A percentile compares a stretch with the other conserved stretches of the same genome.
phyloP scores from a whole-genome alignment of 768 basidiomycete genomes.

The Naganishia friedmannii region DNA sequence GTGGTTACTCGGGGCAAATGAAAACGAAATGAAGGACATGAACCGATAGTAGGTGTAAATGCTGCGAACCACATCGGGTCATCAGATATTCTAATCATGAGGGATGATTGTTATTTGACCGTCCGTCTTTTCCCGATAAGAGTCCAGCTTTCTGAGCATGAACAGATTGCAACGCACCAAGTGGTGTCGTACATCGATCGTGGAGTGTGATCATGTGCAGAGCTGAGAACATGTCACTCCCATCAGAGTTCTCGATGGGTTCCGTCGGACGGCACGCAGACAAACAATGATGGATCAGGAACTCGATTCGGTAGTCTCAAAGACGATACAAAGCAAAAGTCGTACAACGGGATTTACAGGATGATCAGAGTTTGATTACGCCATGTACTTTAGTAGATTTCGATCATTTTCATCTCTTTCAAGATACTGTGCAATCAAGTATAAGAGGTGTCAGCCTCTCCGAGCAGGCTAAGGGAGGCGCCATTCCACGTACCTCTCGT shows the following conservation, averaged over 20 bases:
- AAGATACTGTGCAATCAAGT: constrained; percentile 63
- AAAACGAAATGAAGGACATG: constrained; percentile 43
- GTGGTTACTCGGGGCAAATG: constrained; percentile 88
- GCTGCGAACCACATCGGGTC: not conserved
- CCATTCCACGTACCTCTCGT: constrained; percentile 52
- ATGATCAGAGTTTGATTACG: constrained; percentile 52
- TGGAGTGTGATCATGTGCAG: no score
- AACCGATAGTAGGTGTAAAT: not conserved
- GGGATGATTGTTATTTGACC: no score
- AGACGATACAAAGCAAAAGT: constrained; percentile 1
- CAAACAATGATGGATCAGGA: no score
- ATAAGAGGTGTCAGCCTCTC: constrained; percentile 20
- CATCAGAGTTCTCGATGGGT: no score
- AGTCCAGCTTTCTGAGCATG: no score
- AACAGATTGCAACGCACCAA: no score
- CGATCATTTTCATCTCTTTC: constrained; percentile 69
- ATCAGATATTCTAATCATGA: not conserved
- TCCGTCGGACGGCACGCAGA: no score
- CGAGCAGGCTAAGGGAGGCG: not conserved
- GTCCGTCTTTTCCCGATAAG: no score
- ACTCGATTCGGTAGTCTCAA: no score
- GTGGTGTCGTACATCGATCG: no score
- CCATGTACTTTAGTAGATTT: constrained; percentile 74
- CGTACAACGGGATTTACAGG: not conserved
- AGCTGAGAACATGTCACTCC: no score